Evolutionary conservation across 805 yeast genomes (phyloP), one percentile per base, ranked within the genome.

Genomic region (Myxozyma mucilagina): DNA sequence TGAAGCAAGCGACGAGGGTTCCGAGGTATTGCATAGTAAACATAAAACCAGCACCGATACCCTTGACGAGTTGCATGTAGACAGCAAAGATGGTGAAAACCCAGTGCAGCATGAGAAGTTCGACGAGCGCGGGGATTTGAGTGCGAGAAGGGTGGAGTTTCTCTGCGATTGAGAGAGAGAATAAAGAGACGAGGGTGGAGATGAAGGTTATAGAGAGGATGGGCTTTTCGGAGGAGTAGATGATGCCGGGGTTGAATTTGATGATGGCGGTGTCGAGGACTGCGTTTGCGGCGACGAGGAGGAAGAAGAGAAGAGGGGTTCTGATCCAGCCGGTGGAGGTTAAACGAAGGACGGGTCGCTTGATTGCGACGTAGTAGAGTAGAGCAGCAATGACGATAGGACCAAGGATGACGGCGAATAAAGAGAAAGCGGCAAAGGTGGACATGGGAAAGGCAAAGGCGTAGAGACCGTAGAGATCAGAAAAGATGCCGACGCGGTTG

Each of bases 221-320:
- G 10, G 66, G 66, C 34, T 36, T 18, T 32, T 63, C 64, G 8
- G 67, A 57, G 6, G 64, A 44, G 42, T 63, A 59, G 20, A 63
- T 52, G 24, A 54, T 44, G 13, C 43, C 56, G 8, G 53, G 52
- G 31, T 63, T 63, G 20, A 39, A 16, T 14, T 14, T 16, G 4
- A 35, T n/a, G n/a, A 60, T 49, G n/a, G 29, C 16, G 3, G 35
- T 39, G 20, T 44, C 53, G 13, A 52, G 18, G 16, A 51, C n/a
- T 18, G 36, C 13, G 36, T 59, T 53, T 42, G 52, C 45, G 8
- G 36, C n/a, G 14, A 53, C 20, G 2, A 62, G 52, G 9, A 47
- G n/a, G 16, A 56, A 13, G 6, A 62, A 31, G 6, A 47, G 10
- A 4, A 38, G 42, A 2, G 66, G 64, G 3, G 61, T 24, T 29